Base-by-base conservation (phyloP, 2,329 filamentous ascomycete genomes). In the Monosporascus cannonballus region DNA sequence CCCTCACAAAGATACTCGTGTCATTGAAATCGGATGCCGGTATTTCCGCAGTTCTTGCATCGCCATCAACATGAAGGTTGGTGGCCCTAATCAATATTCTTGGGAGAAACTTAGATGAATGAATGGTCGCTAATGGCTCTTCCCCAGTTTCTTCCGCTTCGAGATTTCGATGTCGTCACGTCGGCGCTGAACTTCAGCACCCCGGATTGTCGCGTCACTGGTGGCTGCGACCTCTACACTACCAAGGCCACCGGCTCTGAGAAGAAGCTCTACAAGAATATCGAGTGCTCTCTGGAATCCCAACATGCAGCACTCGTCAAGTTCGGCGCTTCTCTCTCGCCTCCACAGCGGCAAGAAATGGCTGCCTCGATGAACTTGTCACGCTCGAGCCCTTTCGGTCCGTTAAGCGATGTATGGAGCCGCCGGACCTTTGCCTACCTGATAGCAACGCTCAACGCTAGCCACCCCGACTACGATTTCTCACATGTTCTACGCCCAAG, bases 401-500 rank as follows among this genome's bases (percentile, higher is more conserved):
- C 89, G 17, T 80, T 99, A 54, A 92, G 89, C 55, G 89, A 96
- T 64, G 84, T 91, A 48, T 89, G 89, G 47, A 94, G 90, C 66
- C 88, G 94, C 38, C 85, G 93, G 60, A 96, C 90, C 0, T 97
- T 96, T 71, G 92, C 94, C 45, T 97, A 97, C 69, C 75, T 99
- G 49, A 97, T 99, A 61, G 94, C 94, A 38, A 97, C 93, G 0
- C 77, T 99, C 37, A 99, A 99, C 67, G 94, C 94, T 5, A 96
- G 90, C 54, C 93, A 99, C 72, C 85, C 89, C 2, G 90, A 99
- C 71, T 97, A 99, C 70, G 94, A 99, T 71, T 99, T 99, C 72
- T 96, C 91, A 2, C 88, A 96, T 66, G 86, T 94, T 36, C 77
- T 97, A 54, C 86, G 92, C 38, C 92, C 94, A 0, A 82, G 86